Conservation (phyloP, 2,329 filamentous ascomycete genomes). For the Epichloe gansuensis region DNA sequence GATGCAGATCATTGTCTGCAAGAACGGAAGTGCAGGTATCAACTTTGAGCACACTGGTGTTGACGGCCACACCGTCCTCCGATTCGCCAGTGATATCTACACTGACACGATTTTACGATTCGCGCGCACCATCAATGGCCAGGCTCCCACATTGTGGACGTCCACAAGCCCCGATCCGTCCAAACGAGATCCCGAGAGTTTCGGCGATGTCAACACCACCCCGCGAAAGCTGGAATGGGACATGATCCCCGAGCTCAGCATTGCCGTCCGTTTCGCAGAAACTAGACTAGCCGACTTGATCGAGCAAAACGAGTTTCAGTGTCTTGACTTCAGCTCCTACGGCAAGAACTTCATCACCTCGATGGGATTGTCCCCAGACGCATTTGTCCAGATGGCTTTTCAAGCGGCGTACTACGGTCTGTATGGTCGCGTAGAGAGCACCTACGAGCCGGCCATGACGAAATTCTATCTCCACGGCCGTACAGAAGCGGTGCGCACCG, state of each 20-base stretch:
- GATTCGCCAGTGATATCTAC: conserved; percentile 92
- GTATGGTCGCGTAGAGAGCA: conserved; percentile 86
- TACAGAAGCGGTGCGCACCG: conserved; percentile 83
- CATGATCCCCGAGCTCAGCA: conserved; percentile 81
- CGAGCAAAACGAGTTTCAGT: conserved; percentile 90
- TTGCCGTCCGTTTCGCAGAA: conserved; percentile 88
- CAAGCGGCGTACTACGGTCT: conserved; percentile 96
- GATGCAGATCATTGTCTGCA: conserved; percentile 96
- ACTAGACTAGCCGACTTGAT: conserved; percentile 88
- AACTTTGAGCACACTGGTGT: conserved; percentile 99
- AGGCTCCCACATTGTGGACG: conserved; percentile 83
- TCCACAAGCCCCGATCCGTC: conserved; percentile 83
- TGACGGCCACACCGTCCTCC: conserved; percentile 89
- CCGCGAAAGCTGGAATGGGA: conserved; percentile 97
- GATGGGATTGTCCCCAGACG: conserved; percentile 93
- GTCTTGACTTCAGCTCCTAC: conserved; percentile 76
- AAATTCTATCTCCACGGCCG: conserved; percentile 87
- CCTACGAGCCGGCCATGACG: conserved; percentile 97
- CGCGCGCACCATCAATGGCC: conserved; percentile 86
- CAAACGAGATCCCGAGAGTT: conserved; percentile 80
- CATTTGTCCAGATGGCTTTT: conserved; percentile 98
- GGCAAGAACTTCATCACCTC: conserved; percentile 97
- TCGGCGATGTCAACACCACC: conserved; percentile 84
- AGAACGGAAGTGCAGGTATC: conserved; percentile 95
- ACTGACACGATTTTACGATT: conserved; percentile 96